Conservation (phyloP, 106 monocot genomes). For the Platanthera zijinensis region DNA sequence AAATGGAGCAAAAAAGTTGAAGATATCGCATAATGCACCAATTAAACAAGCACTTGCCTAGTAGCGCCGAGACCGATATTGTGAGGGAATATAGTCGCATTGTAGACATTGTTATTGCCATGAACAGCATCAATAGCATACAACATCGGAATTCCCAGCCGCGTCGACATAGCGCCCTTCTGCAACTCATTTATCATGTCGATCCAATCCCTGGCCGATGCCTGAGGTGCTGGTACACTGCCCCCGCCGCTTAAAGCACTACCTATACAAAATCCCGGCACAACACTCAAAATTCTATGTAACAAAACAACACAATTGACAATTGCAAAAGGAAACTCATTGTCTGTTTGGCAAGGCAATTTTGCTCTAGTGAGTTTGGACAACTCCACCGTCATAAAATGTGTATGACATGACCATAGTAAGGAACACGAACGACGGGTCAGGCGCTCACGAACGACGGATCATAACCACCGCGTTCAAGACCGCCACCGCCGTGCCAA, state of each 20-base stretch:
- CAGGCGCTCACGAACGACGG: too few species aligned
- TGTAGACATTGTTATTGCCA: slow-evolving; percentile 63
- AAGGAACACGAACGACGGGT: too few species aligned
- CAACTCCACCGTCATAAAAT: too few species aligned
- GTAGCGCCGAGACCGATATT: slow-evolving; percentile 64
- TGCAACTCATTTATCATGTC: slow-evolving; percentile 49
- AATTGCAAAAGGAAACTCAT: too few species aligned
- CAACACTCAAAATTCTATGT: not conserved
- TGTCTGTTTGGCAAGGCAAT: too few species aligned
- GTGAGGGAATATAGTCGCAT: slow-evolving; percentile 71
- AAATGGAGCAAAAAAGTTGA: too few species aligned
- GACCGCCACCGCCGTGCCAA: too few species aligned
- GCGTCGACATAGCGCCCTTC: slow-evolving; percentile 37
- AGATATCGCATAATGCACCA: not conserved
- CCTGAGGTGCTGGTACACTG: slow-evolving; percentile 46
- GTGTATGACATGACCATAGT: too few species aligned
- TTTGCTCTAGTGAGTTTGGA: too few species aligned
- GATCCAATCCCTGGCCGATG: slow-evolving; percentile 38
- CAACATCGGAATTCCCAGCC: slow-evolving; percentile 64
- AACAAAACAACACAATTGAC: not conserved
- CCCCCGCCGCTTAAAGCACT: slow-evolving; percentile 67
- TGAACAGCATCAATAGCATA: slow-evolving; percentile 86
- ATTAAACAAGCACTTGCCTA: slow-evolving; percentile 25
- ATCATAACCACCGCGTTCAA: too few species aligned
- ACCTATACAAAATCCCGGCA: slow-evolving; percentile 25